These are phyloP conservation scores for Cutaneotrichosporon cavernicola DNA, from an alignment of 1,284 basidiomycete genomes.

Conservation along the genomic window DNA sequence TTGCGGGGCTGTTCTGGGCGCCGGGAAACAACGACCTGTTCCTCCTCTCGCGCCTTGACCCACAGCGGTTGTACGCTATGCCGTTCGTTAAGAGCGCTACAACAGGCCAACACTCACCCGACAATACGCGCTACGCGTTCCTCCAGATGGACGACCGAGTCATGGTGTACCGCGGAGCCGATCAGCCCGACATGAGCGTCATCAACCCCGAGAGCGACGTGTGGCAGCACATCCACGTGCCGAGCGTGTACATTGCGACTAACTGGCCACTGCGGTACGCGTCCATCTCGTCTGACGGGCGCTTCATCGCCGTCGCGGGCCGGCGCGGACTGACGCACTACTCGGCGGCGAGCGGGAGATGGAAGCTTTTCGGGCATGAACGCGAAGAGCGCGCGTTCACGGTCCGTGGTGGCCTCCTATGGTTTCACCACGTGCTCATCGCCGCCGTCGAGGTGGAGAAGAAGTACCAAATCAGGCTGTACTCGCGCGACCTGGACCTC, in stretches of 20 bases:
- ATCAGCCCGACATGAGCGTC: slow-evolving; percentile 96
- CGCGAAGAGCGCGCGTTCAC: slow-evolving; percentile 85
- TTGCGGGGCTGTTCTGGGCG: slow-evolving; percentile 68
- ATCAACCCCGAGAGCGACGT: slow-evolving; percentile 99
- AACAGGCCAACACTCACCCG: slow-evolving; percentile 82
- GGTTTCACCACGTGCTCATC: slow-evolving; percentile 96
- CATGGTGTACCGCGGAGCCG: slow-evolving; percentile 92
- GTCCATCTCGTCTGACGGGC: slow-evolving; percentile 84
- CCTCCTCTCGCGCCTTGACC: slow-evolving; percentile 56
- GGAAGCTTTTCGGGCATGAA: slow-evolving; percentile 84
- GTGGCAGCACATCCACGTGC: slow-evolving; percentile 89
- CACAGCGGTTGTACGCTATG: slow-evolving; percentile 64
- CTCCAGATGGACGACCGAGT: slow-evolving; percentile 92
- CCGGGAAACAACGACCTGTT: slow-evolving; percentile 86
- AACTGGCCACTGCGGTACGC: slow-evolving; percentile 97
- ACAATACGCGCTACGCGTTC: slow-evolving; percentile 72
- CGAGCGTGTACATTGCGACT: slow-evolving; percentile 77
- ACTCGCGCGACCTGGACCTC: slow-evolving; percentile 92
- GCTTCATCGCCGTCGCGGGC: slow-evolving; percentile 90
- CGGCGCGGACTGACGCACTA: slow-evolving; percentile 89
- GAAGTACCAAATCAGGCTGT: slow-evolving; percentile 78
- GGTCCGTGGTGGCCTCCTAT: slow-evolving; percentile 87
- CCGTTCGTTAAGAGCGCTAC: slow-evolving; percentile 95
- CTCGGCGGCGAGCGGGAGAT: slow-evolving; percentile 86
- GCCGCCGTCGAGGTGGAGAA: slow-evolving; percentile 80